Evolutionary conservation across 2,329 filamentous ascomycete species (phyloP), one percentile per base, ranked within the genome.

Genomic region (Ceratocystis cubensis): DNA sequence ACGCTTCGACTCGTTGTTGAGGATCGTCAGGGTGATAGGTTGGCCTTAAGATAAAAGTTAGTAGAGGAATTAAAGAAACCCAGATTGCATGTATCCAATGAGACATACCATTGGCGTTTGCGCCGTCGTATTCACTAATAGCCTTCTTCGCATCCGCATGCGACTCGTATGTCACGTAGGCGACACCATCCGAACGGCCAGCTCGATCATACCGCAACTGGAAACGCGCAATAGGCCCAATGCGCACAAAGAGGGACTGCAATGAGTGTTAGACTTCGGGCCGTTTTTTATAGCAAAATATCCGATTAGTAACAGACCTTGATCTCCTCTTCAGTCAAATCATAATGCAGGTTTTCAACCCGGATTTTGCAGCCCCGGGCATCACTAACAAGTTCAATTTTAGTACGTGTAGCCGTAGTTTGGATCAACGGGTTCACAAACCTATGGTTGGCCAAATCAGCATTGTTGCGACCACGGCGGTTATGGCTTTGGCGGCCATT

Each of bases 311-410:
- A 45, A 41, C 76, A 66, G 77, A 95, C 91, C 72, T 88, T 83
- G 65, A 96, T 81, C 73, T 96, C 92, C 46, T 87, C 86, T 75
- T 93, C 85, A 13, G 88, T 92, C 69, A 96, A 81, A 69, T 96
- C 92, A 75, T 96, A 96, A 75, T 96, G 92, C 67, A 96, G 79
- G 74, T 96, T 96, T 69, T 95, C 90, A 69, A 96, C 87, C 70
- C 87, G 87, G 70, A 96, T 76, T 76, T 90, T 93, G 59, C 86
- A 80, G 71, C 86, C 85, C 66, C 78, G 77, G 37, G 77, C 73
- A 45, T 82, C 80, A 72, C 84, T 84, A 70, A 13, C 22, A 59
- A 6, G 17, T 56, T 20, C 6, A 44, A 59, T 30, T 7, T 67
- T 53, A 63, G 63, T 7, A 20, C 28, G 1, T 17, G 15, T 3